phyloP scores from a whole-genome alignment of 257 asterid genomes.

The Plantago ovata region DNA sequence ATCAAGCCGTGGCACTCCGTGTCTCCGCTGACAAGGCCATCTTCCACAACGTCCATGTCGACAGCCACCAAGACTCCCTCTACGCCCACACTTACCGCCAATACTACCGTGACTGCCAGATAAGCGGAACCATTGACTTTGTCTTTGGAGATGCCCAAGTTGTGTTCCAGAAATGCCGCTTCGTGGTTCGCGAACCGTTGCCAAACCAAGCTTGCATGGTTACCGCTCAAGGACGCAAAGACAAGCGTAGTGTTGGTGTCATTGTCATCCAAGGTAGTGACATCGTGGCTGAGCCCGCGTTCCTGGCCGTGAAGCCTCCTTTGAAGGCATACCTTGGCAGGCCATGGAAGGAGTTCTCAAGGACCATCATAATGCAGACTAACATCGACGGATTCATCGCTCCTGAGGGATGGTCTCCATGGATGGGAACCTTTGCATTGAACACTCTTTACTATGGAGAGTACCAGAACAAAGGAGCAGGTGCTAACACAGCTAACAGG shows the following conservation, averaged over 20 bases:
- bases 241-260: conserved; percentile 45
- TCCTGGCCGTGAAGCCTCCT: conserved; percentile 20
- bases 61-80: conserved; percentile 73
- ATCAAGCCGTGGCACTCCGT: conserved; percentile 75
- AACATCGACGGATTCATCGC: conserved; percentile 43
- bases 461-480: conserved; percentile 61
- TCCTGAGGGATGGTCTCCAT: conserved; percentile 75
- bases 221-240: conserved; percentile 86
- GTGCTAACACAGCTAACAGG: conserved; percentile 36
- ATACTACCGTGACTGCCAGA: conserved; percentile 58
- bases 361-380: conserved; percentile 68
- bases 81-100: conserved; percentile 77
- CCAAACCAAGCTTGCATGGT: conserved; percentile 72
- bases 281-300: conserved; percentile 42
- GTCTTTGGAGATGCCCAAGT: conserved; percentile 71
- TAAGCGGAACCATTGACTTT: conserved; percentile 77
- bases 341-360: conserved; percentile 78
- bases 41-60: conserved; percentile 60
- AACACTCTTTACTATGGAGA: conserved; percentile 67
- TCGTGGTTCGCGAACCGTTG: conserved; percentile 64
- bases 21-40: conserved; percentile 58
- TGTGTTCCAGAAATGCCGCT: conserved; percentile 55
- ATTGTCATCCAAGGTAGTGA: conserved; percentile 49
- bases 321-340: conserved; percentile 55
- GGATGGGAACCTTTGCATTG: conserved; percentile 58